Evolutionary conservation across 495 filamentous ascomycete species (phyloP).

Genomic region (Penicillium ochrochloron): DNA sequence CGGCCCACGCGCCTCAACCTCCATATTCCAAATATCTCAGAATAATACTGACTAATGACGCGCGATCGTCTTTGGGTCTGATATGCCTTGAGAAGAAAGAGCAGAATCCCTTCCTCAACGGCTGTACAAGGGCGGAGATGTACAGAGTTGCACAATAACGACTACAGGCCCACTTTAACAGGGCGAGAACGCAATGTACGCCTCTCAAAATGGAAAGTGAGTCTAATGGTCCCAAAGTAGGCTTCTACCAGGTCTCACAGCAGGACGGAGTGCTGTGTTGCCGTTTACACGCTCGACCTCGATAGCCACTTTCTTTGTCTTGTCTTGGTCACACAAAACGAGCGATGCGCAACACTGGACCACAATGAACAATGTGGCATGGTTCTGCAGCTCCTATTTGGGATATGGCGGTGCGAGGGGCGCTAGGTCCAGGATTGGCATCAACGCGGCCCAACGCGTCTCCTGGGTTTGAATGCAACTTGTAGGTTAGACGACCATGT

Average conservation of each 20-base stretch:
- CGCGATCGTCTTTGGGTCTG: slow-evolving; percentile 15
- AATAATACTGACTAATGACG: slow-evolving; percentile 6
- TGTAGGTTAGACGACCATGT: slow-evolving; percentile 10
- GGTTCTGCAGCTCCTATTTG: slow-evolving; percentile 19
- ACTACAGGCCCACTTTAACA: slow-evolving; percentile 4
- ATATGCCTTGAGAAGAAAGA: slow-evolving; percentile 12
- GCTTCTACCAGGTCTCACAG: slow-evolving; percentile 26
- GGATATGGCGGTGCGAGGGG: slow-evolving; percentile 7
- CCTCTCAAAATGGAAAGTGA: slow-evolving; percentile 19
- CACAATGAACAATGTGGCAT: slow-evolving; percentile 15
- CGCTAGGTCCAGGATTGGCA: slow-evolving; percentile 8
- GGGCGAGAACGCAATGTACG: slow-evolving; percentile 18
- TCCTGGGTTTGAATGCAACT: slow-evolving; percentile 23
- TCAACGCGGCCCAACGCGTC: background rate
- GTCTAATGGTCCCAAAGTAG: background rate
- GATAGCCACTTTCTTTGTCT: slow-evolving; percentile 20
- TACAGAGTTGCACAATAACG: slow-evolving; percentile 27
- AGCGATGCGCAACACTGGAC: slow-evolving; percentile 11
- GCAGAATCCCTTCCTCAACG: slow-evolving; percentile 11
- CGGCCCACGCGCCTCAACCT: slow-evolving; percentile 39
- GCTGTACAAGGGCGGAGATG: slow-evolving; percentile 30
- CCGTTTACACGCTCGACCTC: slow-evolving; percentile 29
- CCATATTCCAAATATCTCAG: slow-evolving; percentile 20
- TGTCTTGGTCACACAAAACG: slow-evolving; percentile 9
- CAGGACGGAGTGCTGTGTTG: slow-evolving; percentile 26